Evolutionary conservation across 2,329 filamentous ascomycete genomes (phyloP).

Genomic region (Dothideomycetidae sp.): DNA sequence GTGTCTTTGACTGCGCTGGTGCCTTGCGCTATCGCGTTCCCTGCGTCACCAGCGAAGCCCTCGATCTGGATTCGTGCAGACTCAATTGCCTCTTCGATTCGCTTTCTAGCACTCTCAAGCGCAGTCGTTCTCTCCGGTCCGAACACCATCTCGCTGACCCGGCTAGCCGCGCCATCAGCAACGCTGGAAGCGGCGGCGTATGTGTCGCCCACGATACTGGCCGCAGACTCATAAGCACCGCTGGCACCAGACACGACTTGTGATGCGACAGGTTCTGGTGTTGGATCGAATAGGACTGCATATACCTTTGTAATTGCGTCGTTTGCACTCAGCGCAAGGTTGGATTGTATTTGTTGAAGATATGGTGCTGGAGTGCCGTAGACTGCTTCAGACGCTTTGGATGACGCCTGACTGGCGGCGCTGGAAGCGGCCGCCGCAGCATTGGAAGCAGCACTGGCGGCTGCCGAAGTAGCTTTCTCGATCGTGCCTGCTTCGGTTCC

Average conservation of each 20-base stretch:
- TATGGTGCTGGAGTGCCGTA: conserved; percentile 31
- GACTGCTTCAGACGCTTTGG: conserved; percentile 33
- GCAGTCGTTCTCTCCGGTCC: conserved; percentile 3
- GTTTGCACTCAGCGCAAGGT: conserved; percentile 35
- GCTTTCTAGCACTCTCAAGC: conserved; percentile 2
- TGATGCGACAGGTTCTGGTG: conserved; percentile 27
- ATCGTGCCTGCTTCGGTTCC: conserved; percentile 35
- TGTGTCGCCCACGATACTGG: conserved; percentile 24
- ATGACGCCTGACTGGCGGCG: conserved; percentile 24
- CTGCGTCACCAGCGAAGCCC: conserved; percentile 2
- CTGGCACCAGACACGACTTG: conserved; percentile 23
- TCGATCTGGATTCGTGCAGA: conserved; percentile 4
- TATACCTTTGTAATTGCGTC: conserved; percentile 25
- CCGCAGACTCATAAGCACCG: conserved; percentile 18
- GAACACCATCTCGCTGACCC: conserved; percentile 3
- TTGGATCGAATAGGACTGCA: conserved; percentile 29
- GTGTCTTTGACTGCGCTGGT: conserved; percentile 3
- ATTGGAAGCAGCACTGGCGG: conserved; percentile 31
- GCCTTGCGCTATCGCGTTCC: not conserved
- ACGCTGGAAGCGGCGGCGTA: conserved; percentile 35
- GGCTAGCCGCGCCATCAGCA: conserved; percentile 27
- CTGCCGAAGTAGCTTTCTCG: conserved; percentile 31
- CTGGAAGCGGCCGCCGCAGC: conserved; percentile 29
- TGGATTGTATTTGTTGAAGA: conserved; percentile 37
- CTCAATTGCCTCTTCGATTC: conserved; percentile 5